phyloP scores from a whole-genome alignment of 2,329 filamentous ascomycete species.

The Zopfia rhizophila region DNA sequence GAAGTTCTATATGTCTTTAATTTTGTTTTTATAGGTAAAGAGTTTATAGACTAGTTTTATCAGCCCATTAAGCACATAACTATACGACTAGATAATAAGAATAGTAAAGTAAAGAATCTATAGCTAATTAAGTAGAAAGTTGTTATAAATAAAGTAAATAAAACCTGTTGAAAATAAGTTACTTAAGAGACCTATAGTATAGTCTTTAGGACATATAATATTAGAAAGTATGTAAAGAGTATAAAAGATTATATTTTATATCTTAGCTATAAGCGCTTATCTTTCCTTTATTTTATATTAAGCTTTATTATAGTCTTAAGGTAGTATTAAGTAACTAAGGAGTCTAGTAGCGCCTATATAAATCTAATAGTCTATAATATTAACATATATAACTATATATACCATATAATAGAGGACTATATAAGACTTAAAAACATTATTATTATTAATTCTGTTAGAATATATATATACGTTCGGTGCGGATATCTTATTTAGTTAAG shows the following conservation, averaged over 20 bases:
- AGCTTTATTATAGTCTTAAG: slow-evolving; percentile 81
- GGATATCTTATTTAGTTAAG: slow-evolving; percentile 59
- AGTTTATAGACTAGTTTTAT: slow-evolving; percentile 66
- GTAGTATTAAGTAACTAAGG: slow-evolving; percentile 84
- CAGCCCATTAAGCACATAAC: slow-evolving; percentile 87
- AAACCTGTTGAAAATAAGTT: slow-evolving; percentile 46
- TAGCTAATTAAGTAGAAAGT: slow-evolving; percentile 88
- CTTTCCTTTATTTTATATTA: slow-evolving; percentile 84
- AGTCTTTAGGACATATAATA: slow-evolving; percentile 73
- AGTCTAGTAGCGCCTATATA: slow-evolving; percentile 88
- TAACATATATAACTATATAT: slow-evolving; percentile 97
- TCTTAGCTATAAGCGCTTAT: slow-evolving; percentile 90
- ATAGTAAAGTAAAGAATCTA: slow-evolving; percentile 96
- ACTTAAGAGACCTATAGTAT: slow-evolving; percentile 43
- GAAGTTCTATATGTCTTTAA: slow-evolving; percentile 82
- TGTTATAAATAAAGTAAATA: slow-evolving; percentile 82
- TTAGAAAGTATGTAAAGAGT: slow-evolving; percentile 87
- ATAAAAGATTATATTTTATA: slow-evolving; percentile 91
- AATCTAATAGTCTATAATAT: slow-evolving; percentile 95
- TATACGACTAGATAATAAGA: slow-evolving; percentile 94
- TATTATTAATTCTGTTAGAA: slow-evolving; percentile 59
- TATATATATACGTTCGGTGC: slow-evolving; percentile 43
- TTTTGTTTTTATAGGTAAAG: slow-evolving; percentile 70
- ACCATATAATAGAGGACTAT: slow-evolving; percentile 92
- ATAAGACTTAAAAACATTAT: slow-evolving; percentile 85